Evolutionary conservation across 1,284 basidiomycete genomes (phyloP).

Genomic region (Melanopsichium pennsylvanicum): DNA sequence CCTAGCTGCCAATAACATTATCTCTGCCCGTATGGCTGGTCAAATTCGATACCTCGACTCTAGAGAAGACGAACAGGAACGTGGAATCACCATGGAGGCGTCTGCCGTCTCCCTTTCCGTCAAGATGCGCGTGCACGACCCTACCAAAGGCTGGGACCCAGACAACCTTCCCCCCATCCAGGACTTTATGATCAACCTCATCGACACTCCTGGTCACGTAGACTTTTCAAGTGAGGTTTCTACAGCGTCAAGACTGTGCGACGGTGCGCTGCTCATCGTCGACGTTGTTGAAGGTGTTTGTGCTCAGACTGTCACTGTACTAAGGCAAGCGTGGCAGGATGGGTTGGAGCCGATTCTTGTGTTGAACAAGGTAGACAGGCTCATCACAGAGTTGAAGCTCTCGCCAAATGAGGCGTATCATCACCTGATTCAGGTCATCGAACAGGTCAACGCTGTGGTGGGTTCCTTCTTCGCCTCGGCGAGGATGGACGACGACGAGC

Average conservation of each 20-base stretch:
- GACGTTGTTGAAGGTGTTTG: slow-evolving; percentile 98
- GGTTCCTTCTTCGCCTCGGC: slow-evolving; percentile 94
- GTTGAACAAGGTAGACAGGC: slow-evolving; percentile 95
- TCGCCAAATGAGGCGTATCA: slow-evolving; percentile 92
- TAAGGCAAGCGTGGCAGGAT: slow-evolving; percentile 94
- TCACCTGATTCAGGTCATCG: slow-evolving; percentile 89
- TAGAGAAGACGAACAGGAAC: slow-evolving; percentile 94
- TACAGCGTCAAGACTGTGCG: slow-evolving; percentile 88
- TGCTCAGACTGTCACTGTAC: slow-evolving; percentile 93
- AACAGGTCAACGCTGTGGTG: slow-evolving; percentile 98
- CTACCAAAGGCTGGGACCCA: slow-evolving; percentile 42
- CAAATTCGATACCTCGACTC: slow-evolving; percentile 96
- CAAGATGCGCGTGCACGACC: slow-evolving; percentile 56
- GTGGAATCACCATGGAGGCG: slow-evolving; percentile 99
- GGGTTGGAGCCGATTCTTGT: slow-evolving; percentile 88
- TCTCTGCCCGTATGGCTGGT: slow-evolving; percentile 91
- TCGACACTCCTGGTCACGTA: slow-evolving; percentile 98
- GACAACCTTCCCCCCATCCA: slow-evolving; percentile 61
- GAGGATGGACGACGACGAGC: slow-evolving; percentile 88
- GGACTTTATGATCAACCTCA: slow-evolving; percentile 87
- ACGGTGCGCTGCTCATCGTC: slow-evolving; percentile 94
- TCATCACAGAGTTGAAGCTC: slow-evolving; percentile 92
- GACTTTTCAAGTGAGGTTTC: slow-evolving; percentile 98
- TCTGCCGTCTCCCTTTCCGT: slow-evolving; percentile 74
- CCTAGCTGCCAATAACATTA: slow-evolving; percentile 96